Percentiles rank a stretch among this genome's conserved stretches.
These are phyloP conservation scores for Glycine tomentella DNA, from an alignment of 306 rosid species.

Conservation along the genomic window DNA sequence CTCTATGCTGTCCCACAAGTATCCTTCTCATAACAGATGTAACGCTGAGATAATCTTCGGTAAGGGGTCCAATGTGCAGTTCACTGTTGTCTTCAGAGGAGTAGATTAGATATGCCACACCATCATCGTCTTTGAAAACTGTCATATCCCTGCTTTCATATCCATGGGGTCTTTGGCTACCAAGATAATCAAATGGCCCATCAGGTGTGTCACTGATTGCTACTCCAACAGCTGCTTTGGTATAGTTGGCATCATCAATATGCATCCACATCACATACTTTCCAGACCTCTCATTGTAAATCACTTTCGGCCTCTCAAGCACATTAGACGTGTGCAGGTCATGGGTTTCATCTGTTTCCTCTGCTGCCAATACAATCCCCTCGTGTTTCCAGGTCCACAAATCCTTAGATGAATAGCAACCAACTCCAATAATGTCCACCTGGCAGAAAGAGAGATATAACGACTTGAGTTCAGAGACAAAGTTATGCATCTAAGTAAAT, in stretches of 20 bases:
- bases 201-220: constrained; percentile 84
- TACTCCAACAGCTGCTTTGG: constrained; percentile 87
- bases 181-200: constrained; percentile 87
- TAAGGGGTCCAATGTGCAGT: constrained; percentile 89
- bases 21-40: constrained; percentile 66
- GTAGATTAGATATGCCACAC: constrained; percentile 82
- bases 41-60: constrained; percentile 79
- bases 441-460: constrained; percentile 43
- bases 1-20: constrained; percentile 91
- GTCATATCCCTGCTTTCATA: constrained; percentile 97
- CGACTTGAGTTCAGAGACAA: too few species aligned
- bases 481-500: too few species aligned
- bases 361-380: constrained; percentile 88
- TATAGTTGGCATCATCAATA: constrained; percentile 90
- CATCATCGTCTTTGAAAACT: constrained; percentile 90
- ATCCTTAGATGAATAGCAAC: constrained; percentile 98
- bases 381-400: constrained; percentile 97
- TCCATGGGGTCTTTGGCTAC: constrained; percentile 93
- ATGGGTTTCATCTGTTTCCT: constrained; percentile 83
- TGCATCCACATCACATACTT: constrained; percentile 99
- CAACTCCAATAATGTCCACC: constrained; percentile 98
- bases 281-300: constrained; percentile 80
- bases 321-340: constrained; percentile 92
- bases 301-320: constrained; percentile 95
- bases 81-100: constrained; percentile 97